Percentiles rank a stretch among this genome's conserved stretches.
phyloP scores from a whole-genome alignment of 1,284 basidiomycete species.

The Pulchroboletus neoregius region DNA sequence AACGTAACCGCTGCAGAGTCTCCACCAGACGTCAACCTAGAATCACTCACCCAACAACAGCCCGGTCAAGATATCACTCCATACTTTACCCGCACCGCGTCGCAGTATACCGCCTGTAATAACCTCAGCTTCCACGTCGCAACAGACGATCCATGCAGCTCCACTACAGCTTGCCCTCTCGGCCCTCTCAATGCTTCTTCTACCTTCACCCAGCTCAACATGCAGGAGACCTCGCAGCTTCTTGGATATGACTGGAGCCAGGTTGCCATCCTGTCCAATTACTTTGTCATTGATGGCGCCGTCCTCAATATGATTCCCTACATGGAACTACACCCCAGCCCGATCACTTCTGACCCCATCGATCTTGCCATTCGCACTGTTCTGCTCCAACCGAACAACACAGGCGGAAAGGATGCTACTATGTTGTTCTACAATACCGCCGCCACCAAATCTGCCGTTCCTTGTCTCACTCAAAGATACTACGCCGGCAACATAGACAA shows the following conservation, averaged over 20 bases:
- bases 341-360: constrained; percentile 73
- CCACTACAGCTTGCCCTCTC: constrained; percentile 57
- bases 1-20: constrained; percentile 63
- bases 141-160: constrained; percentile 68
- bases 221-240: constrained; percentile 60
- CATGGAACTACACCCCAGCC: constrained; percentile 64
- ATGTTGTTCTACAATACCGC: constrained; percentile 73
- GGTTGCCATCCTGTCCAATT: constrained; percentile 63
- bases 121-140: constrained; percentile 65
- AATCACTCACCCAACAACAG: constrained; percentile 50
- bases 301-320: constrained; percentile 95
- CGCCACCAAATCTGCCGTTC: constrained; percentile 64
- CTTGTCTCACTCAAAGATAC: constrained; percentile 83
- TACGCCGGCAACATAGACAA: constrained; percentile 96
- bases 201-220: constrained; percentile 56
- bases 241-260: constrained; percentile 90
- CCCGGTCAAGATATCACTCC: constrained; percentile 89
- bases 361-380: constrained; percentile 82
- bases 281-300: constrained; percentile 87
- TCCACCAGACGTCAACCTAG: constrained; percentile 55
- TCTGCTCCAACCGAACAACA: constrained; percentile 45
- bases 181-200: constrained; percentile 51
- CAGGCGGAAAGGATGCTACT: constrained; percentile 86
- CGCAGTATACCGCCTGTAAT: constrained; percentile 62
- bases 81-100: constrained; percentile 68